These are phyloP conservation scores for Clonostachys solani DNA, from an alignment of 2,329 filamentous ascomycete species.

Conservation along the genomic window DNA sequence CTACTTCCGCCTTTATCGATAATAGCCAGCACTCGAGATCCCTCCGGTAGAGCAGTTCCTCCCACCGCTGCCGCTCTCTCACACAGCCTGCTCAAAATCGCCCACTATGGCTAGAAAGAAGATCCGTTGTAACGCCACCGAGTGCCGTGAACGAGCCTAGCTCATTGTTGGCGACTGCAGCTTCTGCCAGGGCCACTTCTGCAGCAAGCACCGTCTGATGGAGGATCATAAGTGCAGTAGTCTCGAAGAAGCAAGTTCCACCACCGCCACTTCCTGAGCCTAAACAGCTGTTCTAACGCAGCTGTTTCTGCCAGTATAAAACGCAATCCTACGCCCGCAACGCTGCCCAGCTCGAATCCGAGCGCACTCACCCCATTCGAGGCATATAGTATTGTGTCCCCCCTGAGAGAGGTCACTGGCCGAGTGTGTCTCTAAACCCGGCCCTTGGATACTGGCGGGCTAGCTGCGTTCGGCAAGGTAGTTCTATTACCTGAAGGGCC, in stretches of 20 bases:
- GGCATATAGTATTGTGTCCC: conserved; percentile 57
- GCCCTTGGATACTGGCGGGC: too few species aligned
- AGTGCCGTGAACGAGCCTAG: conserved; percentile 83
- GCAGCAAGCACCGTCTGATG: conserved; percentile 87
- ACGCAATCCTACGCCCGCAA: conserved; percentile 95
- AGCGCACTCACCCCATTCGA: conserved; percentile 91
- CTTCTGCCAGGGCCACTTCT: conserved; percentile 93
- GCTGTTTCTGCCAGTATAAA: conserved; percentile 62
- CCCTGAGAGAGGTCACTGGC: too few species aligned
- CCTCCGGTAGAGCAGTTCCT: too few species aligned
- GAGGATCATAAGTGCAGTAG: conserved; percentile 93
- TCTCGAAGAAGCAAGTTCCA: conserved; percentile 71
- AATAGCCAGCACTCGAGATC: too few species aligned
- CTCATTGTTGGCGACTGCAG: conserved; percentile 94
- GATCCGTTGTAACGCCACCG: conserved; percentile 82
- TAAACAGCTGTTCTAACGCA: neutral
- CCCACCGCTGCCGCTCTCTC: too few species aligned
- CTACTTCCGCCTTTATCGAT: too few species aligned
- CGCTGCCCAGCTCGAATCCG: conserved; percentile 83
- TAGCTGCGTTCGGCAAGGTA: too few species aligned
- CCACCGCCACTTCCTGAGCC: conserved; percentile 8
- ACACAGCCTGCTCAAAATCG: too few species aligned
- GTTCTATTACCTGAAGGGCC: too few species aligned
- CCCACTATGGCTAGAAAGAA: conserved; percentile 65
- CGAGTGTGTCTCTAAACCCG: too few species aligned